Percentiles rank a stretch among this genome's conserved stretches.
These are phyloP conservation scores for Pseudozyma pruni DNA, from an alignment of 1,284 basidiomycete genomes.

Conservation along the genomic window DNA sequence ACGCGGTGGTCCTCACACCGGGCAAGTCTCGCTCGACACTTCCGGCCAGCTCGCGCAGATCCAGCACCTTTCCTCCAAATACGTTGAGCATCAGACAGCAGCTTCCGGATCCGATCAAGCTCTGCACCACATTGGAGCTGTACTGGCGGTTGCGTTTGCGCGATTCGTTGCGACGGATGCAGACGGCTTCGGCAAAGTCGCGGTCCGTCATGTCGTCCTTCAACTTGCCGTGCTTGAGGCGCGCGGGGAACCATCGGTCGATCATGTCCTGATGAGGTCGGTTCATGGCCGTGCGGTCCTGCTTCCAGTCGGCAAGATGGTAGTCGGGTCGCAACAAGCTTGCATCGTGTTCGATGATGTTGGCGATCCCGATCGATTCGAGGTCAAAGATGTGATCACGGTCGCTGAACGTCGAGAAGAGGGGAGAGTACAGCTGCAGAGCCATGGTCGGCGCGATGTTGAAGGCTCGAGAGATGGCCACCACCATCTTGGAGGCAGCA, in stretches of 20 bases:
- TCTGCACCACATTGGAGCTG: slow-evolving; percentile 34
- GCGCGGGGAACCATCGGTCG: slow-evolving; percentile 42
- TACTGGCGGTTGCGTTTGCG: slow-evolving; percentile 26
- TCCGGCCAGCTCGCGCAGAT: slow-evolving; percentile 43
- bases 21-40: slow-evolving; percentile 19
- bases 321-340: slow-evolving; percentile 37
- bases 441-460: slow-evolving; percentile 46
- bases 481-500: slow-evolving; percentile 35
- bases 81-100: slow-evolving; percentile 46
- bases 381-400: slow-evolving; percentile 29
- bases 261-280: slow-evolving; percentile 46
- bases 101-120: slow-evolving; percentile 38
- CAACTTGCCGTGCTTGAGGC: slow-evolving; percentile 24
- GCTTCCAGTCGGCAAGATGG: slow-evolving; percentile 26
- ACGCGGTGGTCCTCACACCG: slow-evolving; percentile 19
- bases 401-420: slow-evolving; percentile 32
- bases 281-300: slow-evolving; percentile 23
- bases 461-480: slow-evolving; percentile 33
- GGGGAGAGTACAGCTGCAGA: slow-evolving; percentile 47
- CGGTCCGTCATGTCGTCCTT: slow-evolving; percentile 24
- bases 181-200: slow-evolving; percentile 34
- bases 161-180: slow-evolving; percentile 27
- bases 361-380: slow-evolving; percentile 20
- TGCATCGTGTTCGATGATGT: slow-evolving; percentile 45
- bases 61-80: slow-evolving; percentile 33